phyloP scores from a whole-genome alignment of 305 asterid species.

The Fraxinus ornus region DNA sequence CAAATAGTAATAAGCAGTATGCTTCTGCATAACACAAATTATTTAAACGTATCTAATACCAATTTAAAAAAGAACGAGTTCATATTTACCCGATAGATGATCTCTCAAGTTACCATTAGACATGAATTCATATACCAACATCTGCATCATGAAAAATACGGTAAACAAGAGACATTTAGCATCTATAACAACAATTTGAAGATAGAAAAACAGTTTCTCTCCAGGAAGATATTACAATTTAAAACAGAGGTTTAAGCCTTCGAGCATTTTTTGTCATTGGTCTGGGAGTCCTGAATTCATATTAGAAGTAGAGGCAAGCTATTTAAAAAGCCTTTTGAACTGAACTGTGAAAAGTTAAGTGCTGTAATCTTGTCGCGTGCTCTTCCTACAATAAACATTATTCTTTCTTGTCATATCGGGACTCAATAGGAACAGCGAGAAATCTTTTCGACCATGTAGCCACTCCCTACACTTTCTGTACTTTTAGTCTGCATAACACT shows the following conservation, averaged over 20 bases:
- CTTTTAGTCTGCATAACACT: background rate
- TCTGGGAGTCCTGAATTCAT: background rate
- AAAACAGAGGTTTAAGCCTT: background rate
- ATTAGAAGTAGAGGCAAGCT: background rate
- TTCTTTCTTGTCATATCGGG: background rate
- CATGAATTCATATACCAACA: constrained; percentile 76
- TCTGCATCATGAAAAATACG: constrained; percentile 50
- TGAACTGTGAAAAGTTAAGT: background rate
- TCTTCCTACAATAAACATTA: background rate
- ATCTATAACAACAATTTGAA: constrained; percentile 9
- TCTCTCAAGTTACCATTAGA: constrained; percentile 70
- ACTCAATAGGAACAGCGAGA: background rate
- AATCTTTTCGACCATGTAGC: background rate
- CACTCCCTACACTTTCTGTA: no score
- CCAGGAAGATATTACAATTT: background rate
- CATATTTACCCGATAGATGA: constrained; percentile 62
- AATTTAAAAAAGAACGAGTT: constrained; percentile 10
- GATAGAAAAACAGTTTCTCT: background rate
- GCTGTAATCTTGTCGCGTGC: background rate
- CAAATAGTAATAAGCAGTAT: background rate
- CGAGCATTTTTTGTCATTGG: background rate
- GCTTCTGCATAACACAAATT: background rate
- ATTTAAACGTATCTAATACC: background rate
- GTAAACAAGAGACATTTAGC: constrained; percentile 22
- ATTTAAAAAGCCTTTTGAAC: background rate